Base-by-base conservation (phyloP, 2,329 filamentous ascomycete species). In the Colletotrichum tanaceti region DNA sequence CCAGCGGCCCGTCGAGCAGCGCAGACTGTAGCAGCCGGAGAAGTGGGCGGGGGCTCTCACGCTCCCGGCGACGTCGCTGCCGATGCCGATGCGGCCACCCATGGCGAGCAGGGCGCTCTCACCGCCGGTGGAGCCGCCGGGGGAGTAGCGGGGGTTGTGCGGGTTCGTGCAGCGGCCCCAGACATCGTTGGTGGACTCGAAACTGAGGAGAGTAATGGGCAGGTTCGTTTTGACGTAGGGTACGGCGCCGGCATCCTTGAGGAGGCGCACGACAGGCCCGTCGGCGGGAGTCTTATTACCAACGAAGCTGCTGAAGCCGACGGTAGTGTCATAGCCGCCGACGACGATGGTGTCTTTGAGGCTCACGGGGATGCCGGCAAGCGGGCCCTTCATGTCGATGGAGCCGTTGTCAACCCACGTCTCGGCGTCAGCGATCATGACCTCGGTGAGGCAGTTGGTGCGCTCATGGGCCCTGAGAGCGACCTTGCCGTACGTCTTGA, bases 191-290 rank as follows among this genome's bases (percentile, higher is more conserved):
- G 89, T 88, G 18, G 91, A 94, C 79, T 97, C 94, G 74, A 97
- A 97, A 65, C 91, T 94, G 47, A 97, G 85, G 1, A 97, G 86
- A 0, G 94, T 97, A 65, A 95, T 91, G 5, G 94, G 95, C 2
- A 97, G 78, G 71, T 96, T 96, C 0, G 94, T 98, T 84, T 98
- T 98, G 71, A 94, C 93, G 76, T 97, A 97, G 0, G 94, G 94
- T 2, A 98, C 86, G 0, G 94, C 94, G 24, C 94, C 92, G 2
- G 93, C 93, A 76, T 96, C 92, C 76, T 97, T 97, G 59, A 98
- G 84, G 49, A 98, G 79, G 64, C 86, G 87, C 24, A 93, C 90
- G 74, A 93, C 87, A 2, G 88, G 83, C 0, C 94, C 93, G 80
- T 98, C 94, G 35, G 86, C 79, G 0, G 77, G 64, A 44, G 85